Evolutionary conservation across 306 rosid genomes (phyloP).

Genomic region (Quercus robur): DNA sequence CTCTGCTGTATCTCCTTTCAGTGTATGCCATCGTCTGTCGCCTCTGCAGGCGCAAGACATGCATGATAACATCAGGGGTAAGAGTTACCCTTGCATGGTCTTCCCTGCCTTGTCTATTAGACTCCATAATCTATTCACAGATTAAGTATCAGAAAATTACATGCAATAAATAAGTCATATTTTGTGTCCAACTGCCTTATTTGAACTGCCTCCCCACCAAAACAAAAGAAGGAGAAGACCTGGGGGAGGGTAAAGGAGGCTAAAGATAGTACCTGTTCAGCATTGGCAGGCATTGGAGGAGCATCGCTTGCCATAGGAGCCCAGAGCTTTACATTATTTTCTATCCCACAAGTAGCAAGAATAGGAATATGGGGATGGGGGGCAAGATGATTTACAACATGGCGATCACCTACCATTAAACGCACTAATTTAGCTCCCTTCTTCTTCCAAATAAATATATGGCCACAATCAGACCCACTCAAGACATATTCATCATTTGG

Average conservation of each 20-base stretch:
- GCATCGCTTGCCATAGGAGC: conserved; percentile 28
- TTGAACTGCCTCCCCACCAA: background rate
- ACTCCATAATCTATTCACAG: conserved; percentile 41
- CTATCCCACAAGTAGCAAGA: conserved; percentile 53
- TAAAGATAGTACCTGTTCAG: conserved; percentile 33
- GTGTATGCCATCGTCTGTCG: conserved; percentile 35
- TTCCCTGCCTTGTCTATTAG: conserved; percentile 48
- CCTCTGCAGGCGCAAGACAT: conserved; percentile 55
- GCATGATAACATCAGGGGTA: conserved; percentile 48
- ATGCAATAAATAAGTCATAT: conserved; percentile 1
- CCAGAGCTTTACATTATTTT: conserved; percentile 53
- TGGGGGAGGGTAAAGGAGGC: background rate
- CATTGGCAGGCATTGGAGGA: conserved; percentile 45
- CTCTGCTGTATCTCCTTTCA: conserved; percentile 40
- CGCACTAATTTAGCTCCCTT: conserved; percentile 45
- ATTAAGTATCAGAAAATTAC: conserved; percentile 9
- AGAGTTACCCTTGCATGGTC: conserved; percentile 35
- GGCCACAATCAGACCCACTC: conserved; percentile 64
- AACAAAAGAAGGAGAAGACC: background rate
- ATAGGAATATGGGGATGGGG: conserved; percentile 48
- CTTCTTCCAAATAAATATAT: conserved; percentile 61
- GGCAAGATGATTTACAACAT: conserved; percentile 48
- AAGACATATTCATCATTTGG: conserved; percentile 52
- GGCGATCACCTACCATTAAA: conserved; percentile 47
- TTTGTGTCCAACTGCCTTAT: background rate